phyloP scores from a whole-genome alignment of 169 alveolate species.

The Eimeria tenella region DNA sequence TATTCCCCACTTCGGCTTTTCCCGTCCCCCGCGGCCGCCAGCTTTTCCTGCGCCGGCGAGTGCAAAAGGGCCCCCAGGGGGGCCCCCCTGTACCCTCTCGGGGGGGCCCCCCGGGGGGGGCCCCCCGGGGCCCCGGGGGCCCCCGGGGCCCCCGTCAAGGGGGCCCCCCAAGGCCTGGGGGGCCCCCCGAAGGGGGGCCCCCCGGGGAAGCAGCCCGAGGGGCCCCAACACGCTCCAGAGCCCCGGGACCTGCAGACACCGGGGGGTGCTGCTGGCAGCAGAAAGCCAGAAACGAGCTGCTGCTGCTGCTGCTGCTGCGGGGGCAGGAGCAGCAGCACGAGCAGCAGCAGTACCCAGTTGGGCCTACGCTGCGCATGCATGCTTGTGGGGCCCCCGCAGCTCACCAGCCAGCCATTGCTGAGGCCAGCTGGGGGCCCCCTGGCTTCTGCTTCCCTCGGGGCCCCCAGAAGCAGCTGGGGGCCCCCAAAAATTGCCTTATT shows the following conservation, averaged over 20 bases:
- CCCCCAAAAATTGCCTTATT: no score
- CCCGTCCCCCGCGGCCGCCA: slow-evolving; percentile 85
- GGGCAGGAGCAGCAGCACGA: slow-evolving; percentile 30
- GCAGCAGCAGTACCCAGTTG: not conserved
- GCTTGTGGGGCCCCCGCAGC: not conserved
- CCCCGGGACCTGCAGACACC: not conserved
- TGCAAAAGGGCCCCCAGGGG: not conserved
- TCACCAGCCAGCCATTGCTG: not conserved
- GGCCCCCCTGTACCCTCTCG: no score
- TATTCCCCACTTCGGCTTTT: slow-evolving; percentile 88
- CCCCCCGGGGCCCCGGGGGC: no score
- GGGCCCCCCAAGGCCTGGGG: not conserved
- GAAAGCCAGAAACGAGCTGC: not conserved
- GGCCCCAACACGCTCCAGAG: not conserved
- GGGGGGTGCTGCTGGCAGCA: not conserved
- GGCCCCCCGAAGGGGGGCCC: slow-evolving; percentile 5
- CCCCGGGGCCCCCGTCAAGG: not conserved
- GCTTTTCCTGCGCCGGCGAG: slow-evolving; percentile 89
- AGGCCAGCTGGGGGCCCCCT: not conserved
- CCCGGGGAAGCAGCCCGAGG: not conserved
- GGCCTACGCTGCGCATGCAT: not conserved
- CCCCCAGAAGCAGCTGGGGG: not conserved
- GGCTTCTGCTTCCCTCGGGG: not conserved
- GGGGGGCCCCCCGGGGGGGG: no score
- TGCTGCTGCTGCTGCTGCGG: slow-evolving; percentile 13